A percentile compares a stretch with the other conserved stretches of the same genome.
phyloP scores from a whole-genome alignment of 2,329 filamentous ascomycete species.

The Fusarium phyllophilum region DNA sequence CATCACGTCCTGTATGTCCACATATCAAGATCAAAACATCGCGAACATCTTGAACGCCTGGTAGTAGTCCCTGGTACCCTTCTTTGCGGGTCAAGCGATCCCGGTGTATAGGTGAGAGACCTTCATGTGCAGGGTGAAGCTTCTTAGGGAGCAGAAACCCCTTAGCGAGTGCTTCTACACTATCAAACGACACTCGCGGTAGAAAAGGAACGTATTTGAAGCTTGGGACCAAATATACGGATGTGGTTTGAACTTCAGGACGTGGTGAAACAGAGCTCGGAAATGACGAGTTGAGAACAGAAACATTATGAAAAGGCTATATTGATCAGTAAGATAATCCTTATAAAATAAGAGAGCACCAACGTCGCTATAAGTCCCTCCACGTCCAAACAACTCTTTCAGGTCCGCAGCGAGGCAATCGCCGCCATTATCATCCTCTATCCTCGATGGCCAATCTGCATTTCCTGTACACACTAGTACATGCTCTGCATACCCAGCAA shows the following conservation, averaged over 20 bases:
- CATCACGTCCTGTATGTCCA: slow-evolving; percentile 84
- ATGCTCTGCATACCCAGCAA: slow-evolving; percentile 82
- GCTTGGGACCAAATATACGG: slow-evolving; percentile 81
- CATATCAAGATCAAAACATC: slow-evolving; percentile 87
- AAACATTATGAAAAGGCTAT: slow-evolving; percentile 85
- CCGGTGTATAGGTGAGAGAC: slow-evolving; percentile 66
- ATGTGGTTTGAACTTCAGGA: slow-evolving; percentile 62
- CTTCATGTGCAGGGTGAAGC: slow-evolving; percentile 70
- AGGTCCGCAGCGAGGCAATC: slow-evolving; percentile 77
- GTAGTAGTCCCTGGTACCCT: slow-evolving; percentile 62
- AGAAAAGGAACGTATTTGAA: slow-evolving; percentile 84
- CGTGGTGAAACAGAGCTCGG: slow-evolving; percentile 62
- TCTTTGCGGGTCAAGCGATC: slow-evolving; percentile 62
- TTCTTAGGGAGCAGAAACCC: slow-evolving; percentile 72
- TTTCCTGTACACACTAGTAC: slow-evolving; percentile 85
- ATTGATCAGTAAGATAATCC: slow-evolving; percentile 54
- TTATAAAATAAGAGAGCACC: slow-evolving; percentile 38
- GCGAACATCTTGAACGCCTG: slow-evolving; percentile 67
- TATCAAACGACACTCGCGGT: slow-evolving; percentile 68
- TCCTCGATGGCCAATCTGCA: slow-evolving; percentile 82
- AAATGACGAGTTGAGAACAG: slow-evolving; percentile 81
- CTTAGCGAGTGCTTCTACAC: slow-evolving; percentile 67
- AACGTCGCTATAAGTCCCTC: slow-evolving; percentile 74
- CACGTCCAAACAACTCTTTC: slow-evolving; percentile 74
- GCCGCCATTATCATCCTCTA: slow-evolving; percentile 80